phyloP scores from a whole-genome alignment of 495 filamentous ascomycete genomes.

The Aspergillus funiculosus region DNA sequence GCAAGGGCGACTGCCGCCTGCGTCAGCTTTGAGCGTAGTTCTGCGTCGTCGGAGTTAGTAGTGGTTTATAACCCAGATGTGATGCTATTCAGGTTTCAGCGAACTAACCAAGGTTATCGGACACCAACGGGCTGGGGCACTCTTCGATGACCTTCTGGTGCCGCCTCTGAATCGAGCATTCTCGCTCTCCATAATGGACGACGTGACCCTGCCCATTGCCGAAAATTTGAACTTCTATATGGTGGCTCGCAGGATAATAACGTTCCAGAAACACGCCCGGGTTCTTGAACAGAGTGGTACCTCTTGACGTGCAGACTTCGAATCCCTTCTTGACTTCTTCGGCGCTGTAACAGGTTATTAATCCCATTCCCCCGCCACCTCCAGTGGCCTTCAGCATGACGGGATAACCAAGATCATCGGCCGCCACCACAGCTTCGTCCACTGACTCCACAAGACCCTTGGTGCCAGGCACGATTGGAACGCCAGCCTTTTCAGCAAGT shows the following conservation, averaged over 20 bases:
- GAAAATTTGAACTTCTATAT: conserved; percentile 46
- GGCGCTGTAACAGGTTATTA: conserved; percentile 34
- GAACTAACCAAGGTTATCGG: too few relatives aligned
- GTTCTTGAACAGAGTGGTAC: conserved; percentile 42
- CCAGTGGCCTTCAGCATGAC: conserved; percentile 54
- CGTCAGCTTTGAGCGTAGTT: too few relatives aligned
- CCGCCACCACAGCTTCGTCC: conserved; percentile 39
- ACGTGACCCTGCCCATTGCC: conserved; percentile 40
- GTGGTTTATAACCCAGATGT: too few relatives aligned
- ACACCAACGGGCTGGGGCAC: conserved; percentile 50
- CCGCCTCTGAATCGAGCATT: conserved; percentile 44
- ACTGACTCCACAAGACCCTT: conserved; percentile 42
- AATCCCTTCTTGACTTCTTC: conserved; percentile 36
- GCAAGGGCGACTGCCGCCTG: conserved; percentile 48
- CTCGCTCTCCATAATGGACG: conserved; percentile 39
- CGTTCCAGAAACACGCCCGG: conserved; percentile 42
- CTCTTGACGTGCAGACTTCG: conserved; percentile 32
- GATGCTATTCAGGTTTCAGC: too few relatives aligned
- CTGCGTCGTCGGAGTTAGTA: too few relatives aligned
- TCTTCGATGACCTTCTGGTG: conserved; percentile 56
- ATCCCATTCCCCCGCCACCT: conserved; percentile 55
- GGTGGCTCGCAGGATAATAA: conserved; percentile 38
- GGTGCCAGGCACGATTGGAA: conserved; percentile 51
- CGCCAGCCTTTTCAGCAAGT: conserved; percentile 44
- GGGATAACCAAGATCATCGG: conserved; percentile 46